A percentile compares a stretch with the other conserved stretches of the same genome.
Evolutionary conservation across 2,329 filamentous ascomycete genomes (phyloP).

Genomic region (Balansia obtecta): DNA sequence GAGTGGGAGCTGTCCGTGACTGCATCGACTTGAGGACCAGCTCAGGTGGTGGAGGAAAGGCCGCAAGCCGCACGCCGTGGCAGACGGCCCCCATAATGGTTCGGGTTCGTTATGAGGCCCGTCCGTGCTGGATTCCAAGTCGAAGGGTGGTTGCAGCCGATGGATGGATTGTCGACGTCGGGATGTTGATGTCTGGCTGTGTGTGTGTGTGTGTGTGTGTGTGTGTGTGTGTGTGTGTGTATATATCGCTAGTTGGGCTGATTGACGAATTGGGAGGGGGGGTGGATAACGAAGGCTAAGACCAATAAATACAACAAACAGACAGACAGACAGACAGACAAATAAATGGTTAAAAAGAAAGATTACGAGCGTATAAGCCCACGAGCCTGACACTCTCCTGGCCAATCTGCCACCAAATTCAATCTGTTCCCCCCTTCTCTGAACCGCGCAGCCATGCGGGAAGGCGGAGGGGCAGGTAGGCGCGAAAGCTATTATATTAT

Average conservation of each 20-base stretch:
- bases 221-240: too few relatives aligned
- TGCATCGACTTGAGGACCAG: neutral
- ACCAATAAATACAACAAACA: too few relatives aligned
- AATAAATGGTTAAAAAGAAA: neutral
- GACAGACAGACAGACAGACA: too few relatives aligned
- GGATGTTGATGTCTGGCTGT: neutral
- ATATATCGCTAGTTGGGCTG: neutral
- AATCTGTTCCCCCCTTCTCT: neutral
- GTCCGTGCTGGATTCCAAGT: neutral
- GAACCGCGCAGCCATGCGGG: neutral
- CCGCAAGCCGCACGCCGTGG: slow-evolving; percentile 1
- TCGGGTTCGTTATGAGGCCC: neutral
- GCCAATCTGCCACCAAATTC: neutral
- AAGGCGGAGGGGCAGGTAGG: neutral
- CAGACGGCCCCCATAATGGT: slow-evolving; percentile 6
- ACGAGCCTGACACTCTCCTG: neutral
- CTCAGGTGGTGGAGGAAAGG: slow-evolving; percentile 2
- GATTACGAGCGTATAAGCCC: neutral
- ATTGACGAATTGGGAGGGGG: neutral
- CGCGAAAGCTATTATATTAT: slow-evolving; percentile 1
- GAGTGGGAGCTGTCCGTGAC: neutral
- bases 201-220: too few relatives aligned
- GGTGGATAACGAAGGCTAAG: neutral
- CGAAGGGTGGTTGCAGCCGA: neutral
- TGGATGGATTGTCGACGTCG: neutral